These are phyloP conservation scores for Prunus davidiana DNA, from an alignment of 306 rosid genomes.

Conservation along the genomic window DNA sequence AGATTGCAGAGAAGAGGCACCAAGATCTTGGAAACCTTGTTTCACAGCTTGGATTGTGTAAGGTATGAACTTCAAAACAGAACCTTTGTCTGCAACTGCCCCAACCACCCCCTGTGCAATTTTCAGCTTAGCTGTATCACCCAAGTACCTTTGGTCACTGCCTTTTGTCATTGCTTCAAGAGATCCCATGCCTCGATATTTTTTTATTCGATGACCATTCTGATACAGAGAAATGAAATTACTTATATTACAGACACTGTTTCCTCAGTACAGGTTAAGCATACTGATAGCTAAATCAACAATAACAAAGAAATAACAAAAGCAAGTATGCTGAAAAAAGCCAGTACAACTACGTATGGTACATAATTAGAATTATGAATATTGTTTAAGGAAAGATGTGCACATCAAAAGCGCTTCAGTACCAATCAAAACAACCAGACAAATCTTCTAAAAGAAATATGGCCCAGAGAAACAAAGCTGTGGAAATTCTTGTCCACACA, in stretches of 20 bases:
- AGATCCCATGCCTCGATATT: slow-evolving; percentile 94
- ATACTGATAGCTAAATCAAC: not conserved
- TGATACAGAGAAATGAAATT: slow-evolving; percentile 26
- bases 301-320: not conserved
- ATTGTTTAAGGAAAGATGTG: not conserved
- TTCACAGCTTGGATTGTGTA: slow-evolving; percentile 94
- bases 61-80: slow-evolving; percentile 82
- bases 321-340: not conserved
- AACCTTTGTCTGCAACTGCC: slow-evolving; percentile 90
- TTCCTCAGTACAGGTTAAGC: not conserved
- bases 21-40: slow-evolving; percentile 98
- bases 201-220: slow-evolving; percentile 79
- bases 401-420: not conserved
- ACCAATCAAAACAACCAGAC: not conserved
- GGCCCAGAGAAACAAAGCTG: not conserved
- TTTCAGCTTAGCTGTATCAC: slow-evolving; percentile 81
- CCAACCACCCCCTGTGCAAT: slow-evolving; percentile 98
- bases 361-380: not conserved
- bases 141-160: slow-evolving; percentile 83
- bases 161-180: slow-evolving; percentile 98
- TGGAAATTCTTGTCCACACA: not conserved
- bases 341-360: not conserved
- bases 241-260: not conserved
- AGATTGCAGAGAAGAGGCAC: slow-evolving; percentile 76
- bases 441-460: not conserved